Percentiles rank a stretch among this genome's conserved stretches.
phyloP scores from a whole-genome alignment of 805 yeast genomes.

The Wickerhamiella nectarea region DNA sequence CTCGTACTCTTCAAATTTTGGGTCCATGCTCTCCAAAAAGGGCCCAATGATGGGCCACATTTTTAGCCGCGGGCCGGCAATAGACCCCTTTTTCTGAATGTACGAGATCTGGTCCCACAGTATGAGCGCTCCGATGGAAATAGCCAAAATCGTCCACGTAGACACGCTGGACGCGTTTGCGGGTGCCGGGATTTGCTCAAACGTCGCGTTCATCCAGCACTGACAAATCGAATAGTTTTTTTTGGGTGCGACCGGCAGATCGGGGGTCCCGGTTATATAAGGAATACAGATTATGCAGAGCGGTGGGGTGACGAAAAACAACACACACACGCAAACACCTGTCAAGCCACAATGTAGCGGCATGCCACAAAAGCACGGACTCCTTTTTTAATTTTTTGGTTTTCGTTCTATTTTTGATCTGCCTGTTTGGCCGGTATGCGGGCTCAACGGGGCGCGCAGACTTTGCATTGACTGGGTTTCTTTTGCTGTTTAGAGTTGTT shows the following conservation, averaged over 20 bases:
- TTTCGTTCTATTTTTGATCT: no score
- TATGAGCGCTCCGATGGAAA: background rate
- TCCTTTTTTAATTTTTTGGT: no score
- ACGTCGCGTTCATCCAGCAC: slow-evolving; percentile 6
- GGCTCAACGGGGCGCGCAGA: no score
- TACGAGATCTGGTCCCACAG: slow-evolving; percentile 42
- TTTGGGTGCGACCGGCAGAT: background rate
- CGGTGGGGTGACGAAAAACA: background rate
- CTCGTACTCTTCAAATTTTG: slow-evolving; percentile 84
- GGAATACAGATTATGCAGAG: no score
- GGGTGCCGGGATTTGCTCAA: background rate
- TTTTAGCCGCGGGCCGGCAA: slow-evolving; percentile 82
- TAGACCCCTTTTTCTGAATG: slow-evolving; percentile 65
- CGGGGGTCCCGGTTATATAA: background rate
- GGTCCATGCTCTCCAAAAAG: slow-evolving; percentile 83
- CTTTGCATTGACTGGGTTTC: no score
- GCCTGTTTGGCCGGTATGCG: no score
- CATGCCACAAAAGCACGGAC: no score
- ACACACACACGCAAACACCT: no score
- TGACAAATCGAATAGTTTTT: background rate
- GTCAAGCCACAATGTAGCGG: no score
- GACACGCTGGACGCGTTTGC: background rate
- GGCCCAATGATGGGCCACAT: slow-evolving; percentile 96
- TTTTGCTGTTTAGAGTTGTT: no score
- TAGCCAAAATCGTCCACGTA: background rate